Percentiles rank a stretch among this genome's conserved stretches.
phyloP scores from a whole-genome alignment of 352 stramenopile species.

The Elongisporangium prolatum region DNA sequence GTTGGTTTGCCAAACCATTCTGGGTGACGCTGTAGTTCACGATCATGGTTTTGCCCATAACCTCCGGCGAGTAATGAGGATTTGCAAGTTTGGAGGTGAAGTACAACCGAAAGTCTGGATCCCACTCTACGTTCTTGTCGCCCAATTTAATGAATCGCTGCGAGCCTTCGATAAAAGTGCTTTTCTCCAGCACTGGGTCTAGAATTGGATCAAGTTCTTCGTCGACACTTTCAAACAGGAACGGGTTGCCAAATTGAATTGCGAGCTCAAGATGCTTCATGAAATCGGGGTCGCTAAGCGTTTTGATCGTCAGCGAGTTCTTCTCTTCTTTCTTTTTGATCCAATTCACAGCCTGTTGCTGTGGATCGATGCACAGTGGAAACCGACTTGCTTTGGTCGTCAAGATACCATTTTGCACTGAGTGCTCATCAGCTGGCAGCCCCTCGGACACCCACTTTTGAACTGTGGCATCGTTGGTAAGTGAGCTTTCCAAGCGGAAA shows the following conservation, averaged over 20 bases:
- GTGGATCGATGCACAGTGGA: conserved; percentile 93
- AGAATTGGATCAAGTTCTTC: conserved; percentile 95
- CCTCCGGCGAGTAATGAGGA: conserved; percentile 92
- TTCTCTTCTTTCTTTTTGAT: conserved; percentile 96
- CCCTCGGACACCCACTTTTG: conserved; percentile 94
- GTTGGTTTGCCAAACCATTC: conserved; percentile 89
- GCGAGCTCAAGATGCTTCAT: conserved; percentile 95
- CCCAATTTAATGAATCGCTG: conserved; percentile 91
- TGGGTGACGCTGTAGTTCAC: conserved; percentile 96
- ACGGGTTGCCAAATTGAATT: conserved; percentile 94
- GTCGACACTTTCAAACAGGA: conserved; percentile 94
- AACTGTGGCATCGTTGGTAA: conserved; percentile 92
- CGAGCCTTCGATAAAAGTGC: conserved; percentile 88
- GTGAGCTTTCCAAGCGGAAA: conserved; percentile 87
- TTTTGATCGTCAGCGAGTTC: conserved; percentile 92
- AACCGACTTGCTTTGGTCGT: conserved; percentile 93
- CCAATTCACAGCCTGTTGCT: conserved; percentile 95
- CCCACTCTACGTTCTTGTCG: conserved; percentile 94
- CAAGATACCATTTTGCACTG: conserved; percentile 94
- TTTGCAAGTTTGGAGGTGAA: conserved; percentile 95
- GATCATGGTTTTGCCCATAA: conserved; percentile 96
- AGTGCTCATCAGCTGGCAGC: conserved; percentile 92
- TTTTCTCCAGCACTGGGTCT: conserved; percentile 92
- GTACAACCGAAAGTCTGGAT: conserved; percentile 91
- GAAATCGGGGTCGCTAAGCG: conserved; percentile 91